Percentiles rank a stretch among this genome's conserved stretches.
phyloP scores from a whole-genome alignment of 2,329 filamentous ascomycete species.

The Penicillium sp. region DNA sequence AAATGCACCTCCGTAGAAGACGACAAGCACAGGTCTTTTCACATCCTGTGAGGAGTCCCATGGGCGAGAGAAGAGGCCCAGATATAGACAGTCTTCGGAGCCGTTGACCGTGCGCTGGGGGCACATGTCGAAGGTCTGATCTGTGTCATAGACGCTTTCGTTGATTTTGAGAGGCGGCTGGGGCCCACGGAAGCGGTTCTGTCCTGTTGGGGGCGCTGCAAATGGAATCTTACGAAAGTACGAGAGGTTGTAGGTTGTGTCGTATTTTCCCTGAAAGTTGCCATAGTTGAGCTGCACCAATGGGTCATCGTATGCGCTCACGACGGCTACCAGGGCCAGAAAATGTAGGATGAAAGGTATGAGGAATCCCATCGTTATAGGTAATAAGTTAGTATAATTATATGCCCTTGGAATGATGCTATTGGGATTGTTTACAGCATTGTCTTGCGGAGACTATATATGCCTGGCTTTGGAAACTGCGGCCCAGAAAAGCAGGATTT shows the following conservation, averaged over 20 bases:
- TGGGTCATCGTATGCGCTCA: constrained; percentile 30
- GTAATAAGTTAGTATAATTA: not conserved
- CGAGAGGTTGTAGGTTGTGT: constrained; percentile 55
- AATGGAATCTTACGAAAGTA: constrained; percentile 64
- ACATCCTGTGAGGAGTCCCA: constrained; percentile 43
- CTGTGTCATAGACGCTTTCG: constrained; percentile 56
- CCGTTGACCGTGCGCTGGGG: constrained; percentile 58
- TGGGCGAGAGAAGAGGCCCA: constrained; percentile 60
- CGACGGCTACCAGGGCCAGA: constrained; percentile 7
- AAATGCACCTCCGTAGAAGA: constrained; percentile 63
- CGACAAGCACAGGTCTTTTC: constrained; percentile 59
- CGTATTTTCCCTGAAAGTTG: constrained; percentile 55
- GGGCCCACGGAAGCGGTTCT: constrained; percentile 61
- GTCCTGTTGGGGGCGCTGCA: constrained; percentile 57
- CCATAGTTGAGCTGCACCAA: constrained; percentile 50
- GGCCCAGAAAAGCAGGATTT: not conserved
- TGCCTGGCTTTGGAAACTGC: constrained; percentile 2
- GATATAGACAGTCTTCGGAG: constrained; percentile 62
- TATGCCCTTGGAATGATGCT: not conserved
- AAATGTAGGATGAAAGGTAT: not conserved
- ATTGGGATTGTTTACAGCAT: no score
- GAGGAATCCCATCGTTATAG: constrained; percentile 1
- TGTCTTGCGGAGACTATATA: constrained; percentile 1
- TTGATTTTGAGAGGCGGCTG: constrained; percentile 54
- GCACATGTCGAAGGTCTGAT: constrained; percentile 59